These are phyloP conservation scores for Hirschioporus abietinus DNA, from an alignment of 768 basidiomycete species.

Conservation along the genomic window DNA sequence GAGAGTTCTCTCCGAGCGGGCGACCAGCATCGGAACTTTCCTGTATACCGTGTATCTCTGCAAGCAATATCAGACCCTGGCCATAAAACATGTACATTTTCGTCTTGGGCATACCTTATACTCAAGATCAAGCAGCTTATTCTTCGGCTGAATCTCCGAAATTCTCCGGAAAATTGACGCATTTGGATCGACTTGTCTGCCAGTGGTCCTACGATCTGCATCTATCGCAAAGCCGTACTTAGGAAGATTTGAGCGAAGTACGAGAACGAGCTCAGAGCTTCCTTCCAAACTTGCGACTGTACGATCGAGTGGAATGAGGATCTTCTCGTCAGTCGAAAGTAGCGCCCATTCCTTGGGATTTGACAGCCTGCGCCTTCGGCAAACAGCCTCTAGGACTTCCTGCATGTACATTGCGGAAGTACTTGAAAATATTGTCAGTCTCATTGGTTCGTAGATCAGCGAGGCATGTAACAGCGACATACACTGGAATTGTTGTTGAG, in stretches of 20 bases:
- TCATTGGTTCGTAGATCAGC: not conserved
- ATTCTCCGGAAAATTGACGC: constrained; percentile 92
- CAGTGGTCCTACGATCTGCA: constrained; percentile 36
- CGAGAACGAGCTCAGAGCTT: constrained; percentile 74
- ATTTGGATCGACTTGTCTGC: constrained; percentile 85
- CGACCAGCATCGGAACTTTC: constrained; percentile 91
- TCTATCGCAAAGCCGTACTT: constrained; percentile 65
- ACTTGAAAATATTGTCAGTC: constrained; percentile 28
- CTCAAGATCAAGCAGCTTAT: constrained; percentile 25
- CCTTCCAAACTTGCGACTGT: constrained; percentile 96
- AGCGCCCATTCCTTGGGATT: constrained; percentile 82
- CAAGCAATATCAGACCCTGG: constrained; percentile 29
- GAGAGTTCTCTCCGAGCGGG: constrained; percentile 83
- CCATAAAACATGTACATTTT: constrained; percentile 85
- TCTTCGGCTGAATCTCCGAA: constrained; percentile 53
- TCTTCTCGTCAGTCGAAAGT: constrained; percentile 51
- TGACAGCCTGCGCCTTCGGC: constrained; percentile 58
- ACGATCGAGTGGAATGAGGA: constrained; percentile 85
- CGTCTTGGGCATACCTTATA: constrained; percentile 42
- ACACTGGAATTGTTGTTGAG: constrained; percentile 90
- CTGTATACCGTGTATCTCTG: constrained; percentile 91
- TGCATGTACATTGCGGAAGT: constrained; percentile 96
- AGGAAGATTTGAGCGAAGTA: constrained; percentile 72
- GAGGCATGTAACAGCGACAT: constrained; percentile 26
- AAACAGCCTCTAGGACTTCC: constrained; percentile 85